Evolutionary conservation across 1,284 basidiomycete species (phyloP), one percentile per base, ranked within the genome.

Genomic region (Phenoliferia sp.): DNA sequence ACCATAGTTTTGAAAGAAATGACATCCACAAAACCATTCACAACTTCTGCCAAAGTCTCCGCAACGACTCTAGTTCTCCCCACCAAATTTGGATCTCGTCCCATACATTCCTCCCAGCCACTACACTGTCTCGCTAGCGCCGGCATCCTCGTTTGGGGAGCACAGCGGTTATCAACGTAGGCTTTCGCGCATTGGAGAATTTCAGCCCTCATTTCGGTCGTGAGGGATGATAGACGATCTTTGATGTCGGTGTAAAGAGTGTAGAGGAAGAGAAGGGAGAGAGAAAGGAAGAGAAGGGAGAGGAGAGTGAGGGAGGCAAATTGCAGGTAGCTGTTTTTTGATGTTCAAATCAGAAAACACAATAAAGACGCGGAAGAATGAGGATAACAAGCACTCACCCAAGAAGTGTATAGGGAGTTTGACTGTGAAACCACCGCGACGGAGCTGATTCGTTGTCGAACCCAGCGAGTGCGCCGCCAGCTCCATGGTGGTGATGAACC

Each of bases 1-100:
- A 90, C 92, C 81, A 98, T 83, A 22, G 92, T 94, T 82, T 95
- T 96, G 92, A 93, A 97, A 79, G 89, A 94, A 78, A 98, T 94
- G 55, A 90, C 89, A 77, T 98, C 95, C 34, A 98, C 90, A 78
- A 99, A 99, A 10, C 91, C 88, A 79, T 98, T 96, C 74, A 97
- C 87, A 48, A 97, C 90, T 75, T 96, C 94, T 59, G 92, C 95
- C 78, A 98, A 89, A 59, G 95, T 88, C 82, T 98, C 93, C 63
- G 95, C 94, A 57, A 90, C 88, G 73, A 98, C 90, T 72, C 87
- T 87, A 64, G 93, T 90, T 61, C 92, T 88, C 0, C 93, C 93
- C 29, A 96, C 87, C 44, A 89, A 88, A 34, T 67, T 62, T 17
- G 65, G 59, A 17, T 69, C 69, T 9, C 67, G 54, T 19, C 69